Percentiles rank a stretch among this genome's conserved stretches.
These are phyloP conservation scores for Aureobasidium leucospermi DNA, from an alignment of 2,329 filamentous ascomycete species.

Conservation along the genomic window DNA sequence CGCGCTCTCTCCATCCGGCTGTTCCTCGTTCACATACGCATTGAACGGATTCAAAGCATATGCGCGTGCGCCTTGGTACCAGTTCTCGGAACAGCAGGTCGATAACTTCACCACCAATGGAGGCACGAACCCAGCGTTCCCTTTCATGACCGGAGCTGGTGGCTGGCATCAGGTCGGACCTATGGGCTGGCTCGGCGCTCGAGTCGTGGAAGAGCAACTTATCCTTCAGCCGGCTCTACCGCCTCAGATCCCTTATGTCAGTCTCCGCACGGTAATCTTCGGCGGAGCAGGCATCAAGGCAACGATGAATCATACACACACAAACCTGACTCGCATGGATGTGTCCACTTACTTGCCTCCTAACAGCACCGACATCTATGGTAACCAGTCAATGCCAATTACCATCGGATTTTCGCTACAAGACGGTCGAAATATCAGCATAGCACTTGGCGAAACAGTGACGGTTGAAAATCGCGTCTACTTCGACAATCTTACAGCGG, in stretches of 20 bases:
- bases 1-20: conserved; percentile 57
- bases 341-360: conserved; percentile 36
- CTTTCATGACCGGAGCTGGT: conserved; percentile 64
- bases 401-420: conserved; percentile 34
- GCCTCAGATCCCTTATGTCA: conserved; percentile 54
- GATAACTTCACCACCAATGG: conserved; percentile 56
- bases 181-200: conserved; percentile 60
- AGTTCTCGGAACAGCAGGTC: conserved; percentile 61
- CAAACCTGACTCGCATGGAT: conserved; percentile 48
- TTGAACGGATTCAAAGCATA: conserved; percentile 59
- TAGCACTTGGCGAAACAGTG: conserved; percentile 39
- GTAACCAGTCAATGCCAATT: conserved; percentile 50
- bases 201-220: conserved; percentile 51
- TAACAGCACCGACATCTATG: conserved; percentile 49
- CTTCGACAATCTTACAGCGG: conserved; percentile 36
- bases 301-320: conserved; percentile 57
- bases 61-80: conserved; percentile 58
- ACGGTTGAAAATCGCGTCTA: conserved; percentile 32
- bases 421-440: conserved; percentile 37
- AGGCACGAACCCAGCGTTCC: conserved; percentile 60
- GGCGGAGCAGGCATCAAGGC: conserved; percentile 57
- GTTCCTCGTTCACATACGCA: conserved; percentile 61
- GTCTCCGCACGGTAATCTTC: conserved; percentile 59
- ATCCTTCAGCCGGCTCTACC: conserved; percentile 59
- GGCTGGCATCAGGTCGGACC: conserved; percentile 61